phyloP scores from a whole-genome alignment of 2,329 filamentous ascomycete species.

The Phialophora expanda region DNA sequence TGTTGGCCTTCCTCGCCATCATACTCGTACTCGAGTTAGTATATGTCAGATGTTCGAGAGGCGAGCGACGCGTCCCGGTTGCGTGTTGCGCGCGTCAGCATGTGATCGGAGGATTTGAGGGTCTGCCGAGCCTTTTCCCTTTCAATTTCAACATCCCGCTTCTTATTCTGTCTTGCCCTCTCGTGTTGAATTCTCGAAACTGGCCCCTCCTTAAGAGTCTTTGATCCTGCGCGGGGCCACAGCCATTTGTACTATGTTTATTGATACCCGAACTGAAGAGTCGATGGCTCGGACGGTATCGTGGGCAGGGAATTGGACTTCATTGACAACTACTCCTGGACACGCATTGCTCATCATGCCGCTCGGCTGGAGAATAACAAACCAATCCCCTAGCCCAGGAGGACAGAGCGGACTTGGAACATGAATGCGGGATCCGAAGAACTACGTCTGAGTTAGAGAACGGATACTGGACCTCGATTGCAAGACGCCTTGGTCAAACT shows the following conservation, averaged over 20 bases:
- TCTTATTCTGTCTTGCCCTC: not conserved
- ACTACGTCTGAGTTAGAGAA: too few species aligned
- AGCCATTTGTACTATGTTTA: not conserved
- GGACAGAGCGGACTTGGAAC: not conserved
- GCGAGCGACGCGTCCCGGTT: too few species aligned
- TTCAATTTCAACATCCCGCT: not conserved
- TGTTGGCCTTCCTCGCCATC: too few species aligned
- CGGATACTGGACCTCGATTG: not conserved
- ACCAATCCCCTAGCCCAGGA: not conserved
- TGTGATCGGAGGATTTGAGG: not conserved
- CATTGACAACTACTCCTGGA: not conserved
- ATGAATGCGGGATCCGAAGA: not conserved
- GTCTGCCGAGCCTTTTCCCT: not conserved
- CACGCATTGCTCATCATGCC: not conserved
- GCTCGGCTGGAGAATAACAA: not conserved
- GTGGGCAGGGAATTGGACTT: not conserved
- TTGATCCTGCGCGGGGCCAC: too few species aligned
- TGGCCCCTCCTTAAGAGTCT: not conserved
- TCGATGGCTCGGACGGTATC: not conserved
- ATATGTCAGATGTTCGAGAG: too few species aligned
- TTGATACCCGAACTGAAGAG: not conserved
- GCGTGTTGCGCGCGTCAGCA: not conserved
- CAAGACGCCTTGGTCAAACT: not conserved
- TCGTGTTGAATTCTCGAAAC: not conserved
- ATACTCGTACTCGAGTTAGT: too few species aligned